Evolutionary conservation across 75 land plant species (phyloP), one percentile per base, ranked within the genome.

Genomic region (Isoetes taiwanensis): DNA sequence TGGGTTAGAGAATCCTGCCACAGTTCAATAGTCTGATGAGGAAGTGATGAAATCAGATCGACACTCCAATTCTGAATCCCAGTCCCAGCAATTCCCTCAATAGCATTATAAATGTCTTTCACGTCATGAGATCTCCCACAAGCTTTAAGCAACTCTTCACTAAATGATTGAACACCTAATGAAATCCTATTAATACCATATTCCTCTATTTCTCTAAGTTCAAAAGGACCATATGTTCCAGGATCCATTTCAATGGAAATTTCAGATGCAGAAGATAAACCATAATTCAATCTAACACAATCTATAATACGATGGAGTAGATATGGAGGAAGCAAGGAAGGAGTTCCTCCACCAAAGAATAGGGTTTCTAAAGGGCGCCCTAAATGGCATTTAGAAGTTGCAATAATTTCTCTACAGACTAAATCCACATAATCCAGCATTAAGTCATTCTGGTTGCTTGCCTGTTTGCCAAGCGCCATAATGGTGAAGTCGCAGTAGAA

Each of bases 401-500:
- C 62, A 14, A 48, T 29, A 46, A 91, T 87, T 62, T 91, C 97
- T 21, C 72, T 43, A 54, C 80, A 75, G 5, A 91, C 54, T 4
- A 77, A 43, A 4, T 72, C 54, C 12, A 77, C 65, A 41, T 91
- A 91, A 64, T 72, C 70, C 8, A 42, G 46, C 66, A 91, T 84
- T n/a, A n/a, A n/a, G n/a, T n/a, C n/a, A n/a, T n/a, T n/a, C n/a
- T n/a, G n/a, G n/a, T n/a, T n/a, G n/a, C n/a, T n/a, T n/a, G n/a
- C n/a, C n/a, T n/a, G n/a, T n/a, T 74, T 65, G n/a, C 97, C 97
- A 12, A 91, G 73, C 23, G 97, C 94, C 54, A 91, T 74, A 56
- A 91, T 77, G 8, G 97, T 80, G 76, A 91, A 91, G 41, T 91
- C 97, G 58, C 97, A 91, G 81, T 91, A 91, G 58, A 83, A 83